Conservation (phyloP, 2,329 filamentous ascomycete species). For the Didymella pomorum region DNA sequence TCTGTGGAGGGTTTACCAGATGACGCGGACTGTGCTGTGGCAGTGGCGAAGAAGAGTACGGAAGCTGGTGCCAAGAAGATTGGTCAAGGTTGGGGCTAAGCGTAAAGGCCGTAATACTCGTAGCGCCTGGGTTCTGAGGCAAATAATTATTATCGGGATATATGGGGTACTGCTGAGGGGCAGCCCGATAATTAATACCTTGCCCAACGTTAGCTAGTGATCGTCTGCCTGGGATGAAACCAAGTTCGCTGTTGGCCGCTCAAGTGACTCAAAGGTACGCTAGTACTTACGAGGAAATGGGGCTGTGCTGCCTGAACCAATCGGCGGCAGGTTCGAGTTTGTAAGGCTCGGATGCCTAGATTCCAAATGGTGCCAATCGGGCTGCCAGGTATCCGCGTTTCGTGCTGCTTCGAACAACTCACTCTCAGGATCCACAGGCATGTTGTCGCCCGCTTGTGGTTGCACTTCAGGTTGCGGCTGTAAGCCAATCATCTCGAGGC, state of each 20-base stretch:
- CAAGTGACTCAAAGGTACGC: constrained; percentile 34
- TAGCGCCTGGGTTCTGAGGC: constrained; percentile 41
- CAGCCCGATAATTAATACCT: constrained; percentile 43
- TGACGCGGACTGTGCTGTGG: constrained; percentile 46
- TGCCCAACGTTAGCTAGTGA: constrained; percentile 28
- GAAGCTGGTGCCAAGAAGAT: constrained; percentile 37
- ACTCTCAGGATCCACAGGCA: constrained; percentile 27
- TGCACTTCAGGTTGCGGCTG: constrained; percentile 39
- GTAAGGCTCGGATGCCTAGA: constrained; percentile 34
- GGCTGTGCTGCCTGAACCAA: constrained; percentile 26
- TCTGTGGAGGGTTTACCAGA: constrained; percentile 39
- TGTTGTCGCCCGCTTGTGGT: constrained; percentile 30
- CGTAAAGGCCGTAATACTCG: constrained; percentile 42
- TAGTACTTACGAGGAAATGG: constrained; percentile 34
- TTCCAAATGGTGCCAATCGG: constrained; percentile 35
- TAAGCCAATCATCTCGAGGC: constrained; percentile 40
- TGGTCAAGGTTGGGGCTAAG: constrained; percentile 36
- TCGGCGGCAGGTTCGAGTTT: constrained; percentile 23
- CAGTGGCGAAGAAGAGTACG: constrained; percentile 43
- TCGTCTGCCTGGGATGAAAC: constrained; percentile 41
- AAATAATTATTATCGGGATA: constrained; percentile 35
- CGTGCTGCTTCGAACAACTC: constrained; percentile 41
- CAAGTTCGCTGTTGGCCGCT: constrained; percentile 17
- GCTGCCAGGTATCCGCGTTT: constrained; percentile 41
- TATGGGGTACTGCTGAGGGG: constrained; percentile 35